These are phyloP conservation scores for Cucumis melo DNA, from an alignment of 306 rosid species.

Conservation along the genomic window DNA sequence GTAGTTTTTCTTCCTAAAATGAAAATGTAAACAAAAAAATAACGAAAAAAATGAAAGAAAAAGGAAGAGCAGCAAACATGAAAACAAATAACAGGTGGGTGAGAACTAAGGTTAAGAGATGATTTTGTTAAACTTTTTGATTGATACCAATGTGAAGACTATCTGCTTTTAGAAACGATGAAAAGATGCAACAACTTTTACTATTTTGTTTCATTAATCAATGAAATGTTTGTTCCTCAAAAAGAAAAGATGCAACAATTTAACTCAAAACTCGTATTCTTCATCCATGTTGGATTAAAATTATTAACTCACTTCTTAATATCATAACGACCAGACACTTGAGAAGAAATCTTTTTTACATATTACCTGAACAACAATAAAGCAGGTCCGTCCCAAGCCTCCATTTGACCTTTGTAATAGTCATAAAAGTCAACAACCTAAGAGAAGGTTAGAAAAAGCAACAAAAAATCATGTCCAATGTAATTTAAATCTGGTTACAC, in stretches of 20 bases:
- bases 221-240: no score
- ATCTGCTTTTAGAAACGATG: no score
- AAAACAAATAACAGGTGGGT: no score
- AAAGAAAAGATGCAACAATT: neutral
- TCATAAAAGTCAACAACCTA: constrained; percentile 89
- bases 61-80: no score
- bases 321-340: neutral
- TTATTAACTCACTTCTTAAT: neutral
- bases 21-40: no score
- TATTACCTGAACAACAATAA: constrained; percentile 85
- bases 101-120: no score
- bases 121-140: no score
- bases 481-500: neutral
- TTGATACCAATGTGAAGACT: no score
- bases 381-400: constrained; percentile 99
- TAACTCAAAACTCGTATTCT: neutral
- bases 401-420: constrained; percentile 99
- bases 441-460: constrained; percentile 4
- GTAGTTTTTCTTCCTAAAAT: no score
- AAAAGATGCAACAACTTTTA: no score
- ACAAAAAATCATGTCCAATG: neutral
- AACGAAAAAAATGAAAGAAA: no score
- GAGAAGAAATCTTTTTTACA: neutral
- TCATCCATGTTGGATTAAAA: neutral
- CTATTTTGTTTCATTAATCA: no score